Evolutionary conservation across 2,329 filamentous ascomycete genomes (phyloP), one percentile per base, ranked within the genome.

Genomic region (Trichoderma lentiforme): DNA sequence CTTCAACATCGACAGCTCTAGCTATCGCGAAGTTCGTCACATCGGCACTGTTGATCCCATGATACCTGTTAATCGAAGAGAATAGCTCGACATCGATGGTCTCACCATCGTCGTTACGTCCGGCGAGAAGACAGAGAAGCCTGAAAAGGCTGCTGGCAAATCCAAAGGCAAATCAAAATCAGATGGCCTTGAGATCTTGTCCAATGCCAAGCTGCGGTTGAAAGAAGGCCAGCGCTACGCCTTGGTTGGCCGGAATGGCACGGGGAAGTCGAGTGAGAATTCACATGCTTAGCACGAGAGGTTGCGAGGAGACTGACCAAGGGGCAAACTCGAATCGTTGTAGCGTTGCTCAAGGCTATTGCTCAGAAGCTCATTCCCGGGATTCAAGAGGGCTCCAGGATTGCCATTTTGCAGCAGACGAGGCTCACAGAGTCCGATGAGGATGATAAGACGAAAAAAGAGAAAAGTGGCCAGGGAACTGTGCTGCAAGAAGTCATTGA

Each of bases 281-380:
- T 6, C 30, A 8, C 26, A 15, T 24, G 15, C 18, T 15, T 53
- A 53, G 26, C 6, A 47, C 7, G 32, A 4, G 26, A 58, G 7
- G 15, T 18, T 43, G 24, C 34, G 30, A 61, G 28, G 53, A 61
- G n/a, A 51, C 57, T 57, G 34, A 69, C 60, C n/a, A 53, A 53
- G 18, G 30, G 3, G 5, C 1, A 11, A 24, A 21, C 5, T 28
- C 21, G 15, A 15, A 53, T 60, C 4, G 8, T 7, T 65, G 21
- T 26, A 92, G 90, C 92, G 0, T 82, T 95, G 7, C 83, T 96
- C 18, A 89, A 89, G 77, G 93, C 93, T 1, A 90, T 97, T 75
- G 91, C 90, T 5, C 90, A 94, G 73, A 93, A 93, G 76, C 85
- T 94, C 39, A 92, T 97, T 18, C 93, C 93, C 0, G 93, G 92